Conservation (phyloP, 116 monocot species). For the Thalassia testudinum region DNA sequence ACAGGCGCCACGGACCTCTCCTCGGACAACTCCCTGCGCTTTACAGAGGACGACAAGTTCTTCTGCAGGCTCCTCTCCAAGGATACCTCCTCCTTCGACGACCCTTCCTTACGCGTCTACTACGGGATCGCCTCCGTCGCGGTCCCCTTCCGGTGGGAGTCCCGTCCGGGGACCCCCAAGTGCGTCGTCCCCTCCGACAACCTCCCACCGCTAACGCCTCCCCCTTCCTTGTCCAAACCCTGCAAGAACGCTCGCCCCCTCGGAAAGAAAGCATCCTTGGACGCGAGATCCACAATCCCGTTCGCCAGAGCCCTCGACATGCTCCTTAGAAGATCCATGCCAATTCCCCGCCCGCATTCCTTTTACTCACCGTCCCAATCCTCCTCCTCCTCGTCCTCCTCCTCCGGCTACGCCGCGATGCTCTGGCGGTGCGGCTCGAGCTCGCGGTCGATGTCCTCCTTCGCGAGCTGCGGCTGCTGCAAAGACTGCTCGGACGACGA, state of each 20-base stretch:
- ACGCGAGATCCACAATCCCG: conserved; percentile 8
- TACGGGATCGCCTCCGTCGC: conserved; percentile 28
- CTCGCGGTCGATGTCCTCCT: conserved; percentile 23
- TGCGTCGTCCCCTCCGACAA: conserved; percentile 7
- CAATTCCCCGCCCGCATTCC: neutral
- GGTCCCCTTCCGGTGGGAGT: conserved; percentile 78
- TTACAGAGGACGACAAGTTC: conserved; percentile 32
- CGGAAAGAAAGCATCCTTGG: conserved; percentile 8
- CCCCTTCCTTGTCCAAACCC: conserved; percentile 14
- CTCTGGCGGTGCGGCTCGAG: conserved; percentile 7
- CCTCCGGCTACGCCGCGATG: conserved; percentile 8
- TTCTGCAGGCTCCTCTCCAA: conserved; percentile 42
- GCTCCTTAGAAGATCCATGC: conserved; percentile 1
- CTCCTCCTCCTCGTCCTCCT: conserved; percentile 6
- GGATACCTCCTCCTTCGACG: conserved; percentile 28
- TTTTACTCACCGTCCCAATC: neutral
- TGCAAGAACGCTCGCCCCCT: neutral
- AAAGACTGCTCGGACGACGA: conserved; percentile 18
- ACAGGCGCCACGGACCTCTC: too few species aligned
- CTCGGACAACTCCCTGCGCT: conserved; percentile 1
- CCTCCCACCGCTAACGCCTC: conserved; percentile 52
- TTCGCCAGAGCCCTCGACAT: conserved; percentile 2
- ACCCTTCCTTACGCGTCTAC: conserved; percentile 60
- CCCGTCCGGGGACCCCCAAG: conserved; percentile 73
- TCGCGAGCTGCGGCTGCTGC: conserved; percentile 6